Evolutionary conservation across 1,284 basidiomycete genomes (phyloP).

Genomic region (Puccinia coronata): DNA sequence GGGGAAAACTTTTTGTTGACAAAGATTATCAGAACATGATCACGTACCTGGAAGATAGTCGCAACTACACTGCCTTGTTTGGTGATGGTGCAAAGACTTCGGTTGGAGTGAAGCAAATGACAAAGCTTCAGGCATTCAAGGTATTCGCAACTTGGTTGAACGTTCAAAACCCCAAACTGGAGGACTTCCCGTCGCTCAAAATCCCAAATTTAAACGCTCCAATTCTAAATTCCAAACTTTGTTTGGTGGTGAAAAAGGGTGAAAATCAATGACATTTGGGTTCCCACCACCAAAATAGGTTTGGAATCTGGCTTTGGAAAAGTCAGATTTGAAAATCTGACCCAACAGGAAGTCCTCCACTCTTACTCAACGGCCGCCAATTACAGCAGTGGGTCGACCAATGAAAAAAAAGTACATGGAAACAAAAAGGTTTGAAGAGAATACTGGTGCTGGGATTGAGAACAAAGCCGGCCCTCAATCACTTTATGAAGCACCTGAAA

Average conservation of each 20-base stretch:
- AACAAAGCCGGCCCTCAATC: background rate
- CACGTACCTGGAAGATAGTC: background rate
- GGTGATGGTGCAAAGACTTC: background rate
- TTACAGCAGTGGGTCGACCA: background rate
- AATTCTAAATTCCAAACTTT: no score
- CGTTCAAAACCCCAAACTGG: background rate
- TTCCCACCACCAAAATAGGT: no score
- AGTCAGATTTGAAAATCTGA: no score
- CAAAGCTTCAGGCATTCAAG: background rate
- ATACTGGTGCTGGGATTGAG: constrained; percentile 11
- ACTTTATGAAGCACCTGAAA: background rate
- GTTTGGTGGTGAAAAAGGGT: no score
- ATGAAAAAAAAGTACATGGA: background rate
- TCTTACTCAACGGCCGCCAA: background rate
- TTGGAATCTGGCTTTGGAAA: no score
- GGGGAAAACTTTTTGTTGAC: background rate
- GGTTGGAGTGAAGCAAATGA: background rate
- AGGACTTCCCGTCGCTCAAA: no score
- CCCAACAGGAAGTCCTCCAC: no score
- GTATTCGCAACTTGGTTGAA: constrained; percentile 2
- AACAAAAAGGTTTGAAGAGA: background rate
- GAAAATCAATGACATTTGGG: no score
- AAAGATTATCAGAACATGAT: background rate
- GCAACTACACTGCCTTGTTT: background rate
- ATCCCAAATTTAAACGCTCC: no score